Percentiles rank a stretch among this genome's conserved stretches.
Evolutionary conservation across 169 alveolate species (phyloP).

Genomic region (Besnoitia besnoiti): DNA sequence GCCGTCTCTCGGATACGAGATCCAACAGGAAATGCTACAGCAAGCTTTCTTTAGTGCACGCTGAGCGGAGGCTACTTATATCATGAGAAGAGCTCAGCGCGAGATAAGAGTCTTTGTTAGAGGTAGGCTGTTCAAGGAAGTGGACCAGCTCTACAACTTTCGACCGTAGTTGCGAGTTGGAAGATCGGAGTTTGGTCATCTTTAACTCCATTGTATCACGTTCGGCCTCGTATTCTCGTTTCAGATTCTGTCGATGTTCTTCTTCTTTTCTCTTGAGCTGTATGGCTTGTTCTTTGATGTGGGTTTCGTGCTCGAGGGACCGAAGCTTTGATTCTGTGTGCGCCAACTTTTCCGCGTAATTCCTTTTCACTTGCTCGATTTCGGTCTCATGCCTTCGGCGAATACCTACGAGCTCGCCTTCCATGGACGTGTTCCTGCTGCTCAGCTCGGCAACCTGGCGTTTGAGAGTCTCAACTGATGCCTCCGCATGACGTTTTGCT

Average conservation of each 20-base stretch:
- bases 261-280: slow-evolving; percentile 59
- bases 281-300: slow-evolving; percentile 53
- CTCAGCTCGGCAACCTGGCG: slow-evolving; percentile 43
- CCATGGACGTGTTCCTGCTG: slow-evolving; percentile 48
- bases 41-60: not conserved
- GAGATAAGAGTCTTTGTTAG: not conserved
- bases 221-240: slow-evolving; percentile 52
- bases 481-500: slow-evolving; percentile 43
- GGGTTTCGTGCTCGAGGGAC: slow-evolving; percentile 49
- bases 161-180: slow-evolving; percentile 21
- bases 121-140: not conserved
- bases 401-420: slow-evolving; percentile 40
- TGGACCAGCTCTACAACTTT: slow-evolving; percentile 2
- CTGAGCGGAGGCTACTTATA: not conserved
- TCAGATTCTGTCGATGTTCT: slow-evolving; percentile 45
- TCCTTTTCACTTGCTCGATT: slow-evolving; percentile 48
- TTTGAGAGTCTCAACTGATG: slow-evolving; percentile 39
- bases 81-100: not conserved
- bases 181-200: slow-evolving; percentile 44
- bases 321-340: slow-evolving; percentile 56
- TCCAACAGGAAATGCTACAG: not conserved
- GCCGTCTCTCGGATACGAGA: no score
- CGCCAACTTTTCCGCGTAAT: slow-evolving; percentile 29
- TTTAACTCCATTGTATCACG: slow-evolving; percentile 43
- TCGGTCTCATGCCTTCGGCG: slow-evolving; percentile 50